Evolutionary conservation across 2,329 filamentous ascomycete species (phyloP), one percentile per base, ranked within the genome.

Genomic region (Phaeosphaeria sp.): DNA sequence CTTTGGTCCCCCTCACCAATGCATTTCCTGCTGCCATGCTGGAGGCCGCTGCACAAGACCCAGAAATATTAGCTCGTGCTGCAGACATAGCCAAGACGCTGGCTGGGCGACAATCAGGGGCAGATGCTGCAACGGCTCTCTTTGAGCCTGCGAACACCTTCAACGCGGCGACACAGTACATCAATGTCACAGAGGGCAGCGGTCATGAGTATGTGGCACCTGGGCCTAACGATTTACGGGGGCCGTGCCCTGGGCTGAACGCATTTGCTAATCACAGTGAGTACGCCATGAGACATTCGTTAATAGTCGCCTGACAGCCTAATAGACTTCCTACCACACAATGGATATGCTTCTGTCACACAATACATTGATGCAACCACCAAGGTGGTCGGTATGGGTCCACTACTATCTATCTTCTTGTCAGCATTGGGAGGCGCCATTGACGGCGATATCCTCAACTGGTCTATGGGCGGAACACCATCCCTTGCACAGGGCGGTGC

Each of bases 191-290:
- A 10, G 50, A 52, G 11, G 65, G 67, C 17, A 66, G 61, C 18
- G 67, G 67, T 1, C 65, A 69, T 44, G 64, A 69, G 39, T 69
- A 67, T 22, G 61, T 64, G n/a, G 52, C 67, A n/a, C 67, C 67
- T n/a, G 62, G 64, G 4, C 57, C 64, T 11, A 58, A 58, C 17
- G 67, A 69, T 36, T 61, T 69, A n/a, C 58, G 67, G 50, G 67
- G 67, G 3, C 67, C 67, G 21, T 69, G 67, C 42, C 67, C 67
- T 2, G 67, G 67, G n/a, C 53, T 69, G 2, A 69, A 69, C 18
- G 67, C 67, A 2, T 63, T 69, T 53, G 67, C 67, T 17, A 69
- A 69, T 44, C 67, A 69, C 27, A 59, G 63, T 67, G 51, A 46
- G 63, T 56, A 15, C 15, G 15, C 3, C 15, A 9, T 27, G 17